phyloP scores from a whole-genome alignment of 108 stramenopile genomes.

The Phaeodactylum tricornutum region DNA sequence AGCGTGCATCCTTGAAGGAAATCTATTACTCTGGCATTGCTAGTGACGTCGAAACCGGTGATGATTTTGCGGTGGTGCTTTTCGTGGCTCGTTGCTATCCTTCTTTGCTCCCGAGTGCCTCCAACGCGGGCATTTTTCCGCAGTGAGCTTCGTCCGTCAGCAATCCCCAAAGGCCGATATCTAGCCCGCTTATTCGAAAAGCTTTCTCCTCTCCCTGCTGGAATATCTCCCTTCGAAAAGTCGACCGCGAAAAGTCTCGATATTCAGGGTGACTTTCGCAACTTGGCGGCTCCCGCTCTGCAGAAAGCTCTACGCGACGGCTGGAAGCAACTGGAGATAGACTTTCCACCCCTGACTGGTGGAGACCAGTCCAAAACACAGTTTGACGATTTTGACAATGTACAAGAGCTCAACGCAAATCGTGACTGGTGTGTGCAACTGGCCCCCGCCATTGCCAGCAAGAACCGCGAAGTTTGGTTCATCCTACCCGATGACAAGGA shows the following conservation, averaged over 20 bases:
- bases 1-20: too few species aligned
- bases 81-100: too few species aligned
- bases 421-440: constrained; percentile 67
- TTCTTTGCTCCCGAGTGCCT: too few species aligned
- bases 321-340: constrained; percentile 42
- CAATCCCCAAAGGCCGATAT: too few species aligned
- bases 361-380: constrained; percentile 52
- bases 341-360: constrained; percentile 75
- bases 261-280: constrained; percentile 52
- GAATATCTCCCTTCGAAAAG: constrained; percentile 73
- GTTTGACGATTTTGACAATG: constrained; percentile 88
- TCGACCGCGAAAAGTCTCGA: constrained; percentile 41
- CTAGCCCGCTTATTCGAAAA: too few species aligned
- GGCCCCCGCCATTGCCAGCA: constrained; percentile 29
- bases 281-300: constrained; percentile 28
- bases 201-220: constrained; percentile 49
- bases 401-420: constrained; percentile 73
- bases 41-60: too few species aligned
- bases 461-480: constrained; percentile 41
- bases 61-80: too few species aligned
- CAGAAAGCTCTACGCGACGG: constrained; percentile 27
- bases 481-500: constrained; percentile 80
- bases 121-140: too few species aligned
- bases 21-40: too few species aligned
- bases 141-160: too few species aligned